Evolutionary conservation across 768 basidiomycete genomes (phyloP).

Genomic region (Sporobolomyces pararoseus): DNA sequence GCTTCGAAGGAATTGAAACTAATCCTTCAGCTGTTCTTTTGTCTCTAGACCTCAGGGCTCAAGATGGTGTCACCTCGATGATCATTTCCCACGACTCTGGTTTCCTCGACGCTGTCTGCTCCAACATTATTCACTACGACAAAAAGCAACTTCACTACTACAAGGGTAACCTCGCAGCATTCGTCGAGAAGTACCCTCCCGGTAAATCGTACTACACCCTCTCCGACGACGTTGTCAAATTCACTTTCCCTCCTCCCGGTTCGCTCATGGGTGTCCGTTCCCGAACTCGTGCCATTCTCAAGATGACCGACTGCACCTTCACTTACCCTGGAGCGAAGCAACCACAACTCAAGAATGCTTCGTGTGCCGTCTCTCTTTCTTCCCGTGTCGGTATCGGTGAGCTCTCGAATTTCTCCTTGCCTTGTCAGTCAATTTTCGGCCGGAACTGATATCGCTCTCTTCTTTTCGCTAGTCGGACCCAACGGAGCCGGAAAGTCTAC

Average conservation of each 20-base stretch:
- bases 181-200: slow-evolving; percentile 79
- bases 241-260: slow-evolving; percentile 91
- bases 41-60: slow-evolving; percentile 60
- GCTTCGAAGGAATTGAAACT: neutral
- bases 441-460: slow-evolving; percentile 50
- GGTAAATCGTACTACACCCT: slow-evolving; percentile 96
- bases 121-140: slow-evolving; percentile 97
- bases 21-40: neutral
- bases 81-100: slow-evolving; percentile 96
- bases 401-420: neutral
- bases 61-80: slow-evolving; percentile 80
- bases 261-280: slow-evolving; percentile 95
- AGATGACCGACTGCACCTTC: slow-evolving; percentile 84
- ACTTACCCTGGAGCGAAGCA: slow-evolving; percentile 79
- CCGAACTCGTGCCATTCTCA: slow-evolving; percentile 91
- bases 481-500: slow-evolving; percentile 97
- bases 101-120: slow-evolving; percentile 90
- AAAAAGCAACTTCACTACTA: slow-evolving; percentile 94
- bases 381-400: slow-evolving; percentile 86
- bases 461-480: slow-evolving; percentile 56
- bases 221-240: slow-evolving; percentile 86
- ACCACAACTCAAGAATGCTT: slow-evolving; percentile 81
- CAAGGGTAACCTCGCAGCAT: slow-evolving; percentile 76
- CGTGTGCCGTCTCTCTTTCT: slow-evolving; percentile 87
- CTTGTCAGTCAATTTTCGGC: neutral